Conservation (phyloP, 768 basidiomycete species). For the Mycena leptocephala region DNA sequence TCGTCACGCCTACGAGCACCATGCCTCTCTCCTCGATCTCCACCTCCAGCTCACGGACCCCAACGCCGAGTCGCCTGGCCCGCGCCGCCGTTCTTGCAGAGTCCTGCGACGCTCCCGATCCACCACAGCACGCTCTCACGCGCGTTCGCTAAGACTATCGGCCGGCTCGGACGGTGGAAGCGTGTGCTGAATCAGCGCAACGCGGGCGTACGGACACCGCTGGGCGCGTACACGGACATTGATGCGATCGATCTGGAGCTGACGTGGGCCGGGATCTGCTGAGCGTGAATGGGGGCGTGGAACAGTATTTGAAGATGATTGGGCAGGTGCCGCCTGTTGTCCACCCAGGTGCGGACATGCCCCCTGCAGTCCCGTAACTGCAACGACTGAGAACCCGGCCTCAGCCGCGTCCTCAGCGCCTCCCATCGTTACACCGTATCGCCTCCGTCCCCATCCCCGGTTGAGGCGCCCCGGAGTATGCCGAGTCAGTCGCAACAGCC, state of each 20-base stretch:
- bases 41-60: conserved; percentile 73
- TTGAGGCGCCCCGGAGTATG: conserved; percentile 26
- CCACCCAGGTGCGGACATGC: neutral
- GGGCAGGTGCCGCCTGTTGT: conserved; percentile 46
- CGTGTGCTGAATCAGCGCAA: conserved; percentile 78
- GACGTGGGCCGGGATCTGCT: conserved; percentile 75
- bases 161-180: conserved; percentile 87
- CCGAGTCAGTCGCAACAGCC: neutral
- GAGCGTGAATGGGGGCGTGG: conserved; percentile 73
- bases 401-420: neutral
- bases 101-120: conserved; percentile 63
- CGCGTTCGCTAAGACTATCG: conserved; percentile 86
- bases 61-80: conserved; percentile 44
- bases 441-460: conserved; percentile 12
- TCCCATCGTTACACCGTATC: conserved; percentile 24
- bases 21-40: conserved; percentile 72
- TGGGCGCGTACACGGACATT: conserved; percentile 62
- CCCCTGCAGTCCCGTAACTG: neutral
- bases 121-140: conserved; percentile 80
- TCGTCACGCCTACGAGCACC: conserved; percentile 61
- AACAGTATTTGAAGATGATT: conserved; percentile 76
- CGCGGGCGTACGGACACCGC: conserved; percentile 43
- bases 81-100: conserved; percentile 54
- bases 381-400: too few relatives aligned
- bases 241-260: conserved; percentile 83